phyloP scores from a whole-genome alignment of 257 asterid genomes.

The Solanum sejunctum region DNA sequence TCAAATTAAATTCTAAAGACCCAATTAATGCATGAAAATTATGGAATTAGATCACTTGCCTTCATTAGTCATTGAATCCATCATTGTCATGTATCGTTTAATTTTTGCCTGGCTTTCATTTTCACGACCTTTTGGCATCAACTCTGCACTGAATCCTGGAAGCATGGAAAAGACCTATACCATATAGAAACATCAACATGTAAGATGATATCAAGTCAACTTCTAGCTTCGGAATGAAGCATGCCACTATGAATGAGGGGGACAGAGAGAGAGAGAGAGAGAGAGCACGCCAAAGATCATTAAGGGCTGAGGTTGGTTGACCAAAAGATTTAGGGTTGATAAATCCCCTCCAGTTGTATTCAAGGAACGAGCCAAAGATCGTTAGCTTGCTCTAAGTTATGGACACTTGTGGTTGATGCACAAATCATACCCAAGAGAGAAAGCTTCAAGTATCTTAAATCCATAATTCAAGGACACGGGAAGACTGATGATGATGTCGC shows the following conservation, averaged over 20 bases:
- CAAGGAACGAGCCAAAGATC: background rate
- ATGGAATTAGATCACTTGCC: slow-evolving; percentile 25
- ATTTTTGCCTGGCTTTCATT: slow-evolving; percentile 87
- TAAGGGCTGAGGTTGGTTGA: background rate
- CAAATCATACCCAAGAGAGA: background rate
- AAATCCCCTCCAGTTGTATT: background rate
- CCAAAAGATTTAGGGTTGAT: background rate
- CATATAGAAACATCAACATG: background rate
- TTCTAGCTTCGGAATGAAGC: background rate
- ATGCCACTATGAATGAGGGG: background rate
- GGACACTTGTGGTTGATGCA: background rate
- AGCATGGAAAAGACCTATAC: slow-evolving; percentile 88
- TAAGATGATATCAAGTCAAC: background rate
- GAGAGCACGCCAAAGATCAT: no score
- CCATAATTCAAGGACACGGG: background rate
- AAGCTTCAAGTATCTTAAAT: background rate
- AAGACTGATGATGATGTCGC: background rate
- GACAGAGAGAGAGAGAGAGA: no score
- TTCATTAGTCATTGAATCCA: slow-evolving; percentile 98
- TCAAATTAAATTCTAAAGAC: background rate
- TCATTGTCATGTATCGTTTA: slow-evolving; percentile 91
- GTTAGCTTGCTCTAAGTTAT: background rate
- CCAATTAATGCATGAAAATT: background rate
- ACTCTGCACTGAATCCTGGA: slow-evolving; percentile 88
- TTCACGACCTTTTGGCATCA: slow-evolving; percentile 94